A percentile compares a stretch with the other conserved stretches of the same genome.
phyloP scores from a whole-genome alignment of 2,329 filamentous ascomycete species.

The Botrytis fabae region DNA sequence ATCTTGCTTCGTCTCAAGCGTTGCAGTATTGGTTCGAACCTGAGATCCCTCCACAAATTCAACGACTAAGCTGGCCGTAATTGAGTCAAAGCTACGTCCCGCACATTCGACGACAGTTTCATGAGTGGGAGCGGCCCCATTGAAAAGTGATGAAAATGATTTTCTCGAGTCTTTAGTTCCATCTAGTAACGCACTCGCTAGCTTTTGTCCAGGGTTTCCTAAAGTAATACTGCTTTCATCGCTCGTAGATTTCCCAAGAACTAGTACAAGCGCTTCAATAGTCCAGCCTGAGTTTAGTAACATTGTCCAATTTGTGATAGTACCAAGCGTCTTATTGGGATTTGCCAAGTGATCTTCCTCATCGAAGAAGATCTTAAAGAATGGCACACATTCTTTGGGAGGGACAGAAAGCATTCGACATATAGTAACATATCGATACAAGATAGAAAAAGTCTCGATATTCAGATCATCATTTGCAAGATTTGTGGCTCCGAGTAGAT shows the following conservation, averaged over 20 bases:
- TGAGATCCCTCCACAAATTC: neutral
- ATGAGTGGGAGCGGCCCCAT: neutral
- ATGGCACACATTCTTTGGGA: neutral
- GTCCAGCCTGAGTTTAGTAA: neutral
- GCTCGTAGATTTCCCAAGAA: neutral
- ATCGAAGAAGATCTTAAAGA: neutral
- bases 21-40: neutral
- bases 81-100: neutral
- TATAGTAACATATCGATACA: neutral
- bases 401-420: neutral
- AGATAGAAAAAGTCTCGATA: neutral
- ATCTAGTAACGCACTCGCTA: neutral
- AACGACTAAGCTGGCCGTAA: neutral
- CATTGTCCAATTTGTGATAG: neutral
- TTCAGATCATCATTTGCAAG: neutral
- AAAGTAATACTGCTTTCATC: neutral
- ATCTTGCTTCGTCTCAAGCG: neutral
- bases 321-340: neutral
- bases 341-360: neutral
- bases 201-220: neutral
- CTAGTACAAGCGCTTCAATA: neutral
- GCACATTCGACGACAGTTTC: neutral
- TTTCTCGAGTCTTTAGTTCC: neutral
- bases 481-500: neutral
- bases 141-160: neutral